Evolutionary conservation across 1,284 basidiomycete genomes (phyloP), one percentile per base, ranked within the genome.

Genomic region (Cutaneotrichosporon dermatis): DNA sequence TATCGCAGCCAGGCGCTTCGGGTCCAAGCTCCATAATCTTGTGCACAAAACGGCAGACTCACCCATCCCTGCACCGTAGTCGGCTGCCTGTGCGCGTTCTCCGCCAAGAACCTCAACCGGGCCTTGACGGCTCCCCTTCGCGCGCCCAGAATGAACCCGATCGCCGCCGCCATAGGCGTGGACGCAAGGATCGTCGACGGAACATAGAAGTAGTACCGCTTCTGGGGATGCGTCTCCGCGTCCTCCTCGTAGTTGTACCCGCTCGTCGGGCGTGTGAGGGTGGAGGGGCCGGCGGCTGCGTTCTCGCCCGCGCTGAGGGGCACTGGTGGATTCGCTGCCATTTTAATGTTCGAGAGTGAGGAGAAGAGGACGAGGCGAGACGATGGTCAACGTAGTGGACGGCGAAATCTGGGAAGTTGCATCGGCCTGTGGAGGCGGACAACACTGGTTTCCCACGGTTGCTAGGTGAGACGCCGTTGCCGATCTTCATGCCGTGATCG

Each of bases 61-160:
- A 76, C 76, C 76, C 75, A 77, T 58, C 77, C 77, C 60, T 76
- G 74, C 11, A 76, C 64, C 0, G 77, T 77, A 59, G 62, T 76
- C 34, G 77, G 77, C 50, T 67, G 70, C 36, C 77, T 53, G 63
- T 79, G 77, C 7, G 75, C 76, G 58, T 79, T 79, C 67, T 79
- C 77, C 16, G 75, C 77, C 51, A 79, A 61, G 59, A 76, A 79
- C 16, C 72, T 57, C 51, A 77, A 55, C 51, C 76, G 68, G 15
- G 77, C 76, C 41, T 63, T 50, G 3, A 63, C 59, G 7, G 72
- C 77, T 12, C 76, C 77, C 37, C 76, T 62, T 0, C 68, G 69
- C 51, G 73, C 65, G 4, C 77, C 77, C 42, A 79, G 72, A 8
- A 71, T 60, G 25, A 76, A 60, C 2, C 76, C 77, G 34, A 79